These are phyloP conservation scores for Entomortierella parvispora DNA, from an alignment of 192 early-diverging fungal genomes.

Conservation along the genomic window DNA sequence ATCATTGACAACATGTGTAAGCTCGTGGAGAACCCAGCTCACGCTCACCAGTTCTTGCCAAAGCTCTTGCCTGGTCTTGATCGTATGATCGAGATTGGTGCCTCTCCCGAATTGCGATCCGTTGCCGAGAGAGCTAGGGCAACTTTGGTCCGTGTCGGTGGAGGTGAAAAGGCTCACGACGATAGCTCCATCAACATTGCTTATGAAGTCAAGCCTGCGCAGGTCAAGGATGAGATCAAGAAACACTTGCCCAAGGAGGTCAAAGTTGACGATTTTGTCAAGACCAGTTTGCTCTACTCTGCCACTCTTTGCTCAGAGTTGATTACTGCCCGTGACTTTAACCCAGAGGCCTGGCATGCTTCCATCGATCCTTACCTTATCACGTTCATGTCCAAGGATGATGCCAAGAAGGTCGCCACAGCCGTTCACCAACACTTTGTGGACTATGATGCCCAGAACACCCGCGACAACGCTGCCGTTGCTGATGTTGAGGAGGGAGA, in stretches of 20 bases:
- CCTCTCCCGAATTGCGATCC: constrained; percentile 77
- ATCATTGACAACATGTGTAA: constrained; percentile 92
- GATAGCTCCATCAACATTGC: constrained; percentile 58
- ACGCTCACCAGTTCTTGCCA: constrained; percentile 81
- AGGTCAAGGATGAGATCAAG: constrained; percentile 59
- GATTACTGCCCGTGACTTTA: constrained; percentile 65
- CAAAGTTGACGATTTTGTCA: constrained; percentile 53
- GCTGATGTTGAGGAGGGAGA: constrained; percentile 61
- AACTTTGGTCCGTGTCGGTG: constrained; percentile 71
- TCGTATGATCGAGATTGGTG: constrained; percentile 74
- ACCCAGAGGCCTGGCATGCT: constrained; percentile 67
- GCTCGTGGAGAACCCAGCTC: constrained; percentile 80
- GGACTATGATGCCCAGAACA: constrained; percentile 26
- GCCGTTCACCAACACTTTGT: constrained; percentile 55
- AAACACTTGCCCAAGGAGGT: constrained; percentile 56
- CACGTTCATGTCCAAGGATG: constrained; percentile 62
- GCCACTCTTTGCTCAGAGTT: constrained; percentile 62
- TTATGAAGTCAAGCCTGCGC: constrained; percentile 48
- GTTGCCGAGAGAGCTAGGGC: constrained; percentile 71
- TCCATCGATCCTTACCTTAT: constrained; percentile 64
- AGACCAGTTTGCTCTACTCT: constrained; percentile 62
- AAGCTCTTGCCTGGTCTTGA: constrained; percentile 77
- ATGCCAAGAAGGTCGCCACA: constrained; percentile 55
- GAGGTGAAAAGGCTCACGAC: constrained; percentile 36
- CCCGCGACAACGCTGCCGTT: constrained; percentile 34